phyloP scores from a whole-genome alignment of 2,329 filamentous ascomycete species.

The Xylariaceae sp. region DNA sequence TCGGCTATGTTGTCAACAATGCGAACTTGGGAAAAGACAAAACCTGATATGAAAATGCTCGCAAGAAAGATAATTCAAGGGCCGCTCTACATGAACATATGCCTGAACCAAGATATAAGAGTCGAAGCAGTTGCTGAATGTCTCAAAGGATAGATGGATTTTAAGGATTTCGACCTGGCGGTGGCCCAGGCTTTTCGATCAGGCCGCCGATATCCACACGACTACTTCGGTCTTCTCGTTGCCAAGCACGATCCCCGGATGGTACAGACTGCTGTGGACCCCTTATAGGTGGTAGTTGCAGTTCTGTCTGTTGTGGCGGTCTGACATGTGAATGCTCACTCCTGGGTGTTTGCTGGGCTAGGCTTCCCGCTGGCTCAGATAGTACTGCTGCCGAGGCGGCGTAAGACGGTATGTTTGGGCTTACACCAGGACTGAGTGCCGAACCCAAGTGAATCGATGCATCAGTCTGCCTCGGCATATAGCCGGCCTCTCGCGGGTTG shows the following conservation, averaged over 20 bases:
- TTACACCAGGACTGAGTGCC: conserved; percentile 33
- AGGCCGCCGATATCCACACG: conserved; percentile 60
- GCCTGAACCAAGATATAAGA: not conserved
- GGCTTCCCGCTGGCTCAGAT: conserved; percentile 45
- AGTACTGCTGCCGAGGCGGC: conserved; percentile 42
- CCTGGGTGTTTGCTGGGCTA: conserved; percentile 50
- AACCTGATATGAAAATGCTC: conserved; percentile 9
- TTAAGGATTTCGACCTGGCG: conserved; percentile 22
- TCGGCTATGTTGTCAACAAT: too few relatives aligned
- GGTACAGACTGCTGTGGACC: conserved; percentile 29
- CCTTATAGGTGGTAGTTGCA: conserved; percentile 39
- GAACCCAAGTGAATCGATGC: conserved; percentile 33
- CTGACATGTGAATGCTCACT: conserved; percentile 43
- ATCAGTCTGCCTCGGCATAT: conserved; percentile 29
- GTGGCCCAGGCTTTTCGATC: conserved; percentile 53
- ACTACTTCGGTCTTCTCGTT: conserved; percentile 47
- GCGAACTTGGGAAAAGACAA: too few relatives aligned
- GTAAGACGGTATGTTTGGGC: conserved; percentile 43
- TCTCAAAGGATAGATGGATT: conserved; percentile 7
- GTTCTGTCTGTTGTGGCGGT: conserved; percentile 32
- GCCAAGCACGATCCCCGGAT: conserved; percentile 30
- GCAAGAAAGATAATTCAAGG: conserved; percentile 11
- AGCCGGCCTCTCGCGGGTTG: conserved; percentile 29
- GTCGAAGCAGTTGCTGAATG: conserved; percentile 2
- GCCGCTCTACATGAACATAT: conserved; percentile 2